Evolutionary conservation across 352 stramenopile genomes (phyloP).

Genomic region (Vaucheria bursata): DNA sequence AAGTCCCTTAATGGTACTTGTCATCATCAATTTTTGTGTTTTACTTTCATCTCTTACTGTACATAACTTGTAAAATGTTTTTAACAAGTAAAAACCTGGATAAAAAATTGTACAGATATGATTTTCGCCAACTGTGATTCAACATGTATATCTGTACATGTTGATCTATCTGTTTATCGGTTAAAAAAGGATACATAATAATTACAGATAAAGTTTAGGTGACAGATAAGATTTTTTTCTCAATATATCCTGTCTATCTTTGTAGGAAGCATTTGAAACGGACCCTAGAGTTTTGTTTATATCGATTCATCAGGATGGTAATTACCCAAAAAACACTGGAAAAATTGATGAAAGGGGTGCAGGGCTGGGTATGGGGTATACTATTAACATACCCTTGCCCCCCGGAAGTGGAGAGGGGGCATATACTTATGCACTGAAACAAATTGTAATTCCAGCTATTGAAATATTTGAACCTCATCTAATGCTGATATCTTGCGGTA

Average conservation of each 20-base stretch:
- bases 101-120: too few relatives aligned
- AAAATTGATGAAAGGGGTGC: slow-evolving; percentile 47
- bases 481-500: slow-evolving; percentile 50
- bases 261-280: slow-evolving; percentile 13
- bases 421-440: slow-evolving; percentile 62
- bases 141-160: too few relatives aligned
- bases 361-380: slow-evolving; percentile 51
- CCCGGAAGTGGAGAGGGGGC: slow-evolving; percentile 62
- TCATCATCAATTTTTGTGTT: too few relatives aligned
- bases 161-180: too few relatives aligned
- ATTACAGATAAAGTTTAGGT: too few relatives aligned
- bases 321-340: slow-evolving; percentile 63
- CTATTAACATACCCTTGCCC: slow-evolving; percentile 72
- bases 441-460: slow-evolving; percentile 61
- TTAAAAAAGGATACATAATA: too few relatives aligned
- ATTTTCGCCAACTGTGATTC: too few relatives aligned
- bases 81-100: too few relatives aligned
- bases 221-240: too few relatives aligned
- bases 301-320: slow-evolving; percentile 53
- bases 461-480: slow-evolving; percentile 64
- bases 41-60: too few relatives aligned
- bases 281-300: slow-evolving; percentile 29
- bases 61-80: too few relatives aligned
- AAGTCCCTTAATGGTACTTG: too few relatives aligned
- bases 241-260: background rate